A percentile compares a stretch with the other conserved stretches of the same genome.
Conservation (phyloP, 768 basidiomycete genomes). For the Termitomyces sp. region DNA sequence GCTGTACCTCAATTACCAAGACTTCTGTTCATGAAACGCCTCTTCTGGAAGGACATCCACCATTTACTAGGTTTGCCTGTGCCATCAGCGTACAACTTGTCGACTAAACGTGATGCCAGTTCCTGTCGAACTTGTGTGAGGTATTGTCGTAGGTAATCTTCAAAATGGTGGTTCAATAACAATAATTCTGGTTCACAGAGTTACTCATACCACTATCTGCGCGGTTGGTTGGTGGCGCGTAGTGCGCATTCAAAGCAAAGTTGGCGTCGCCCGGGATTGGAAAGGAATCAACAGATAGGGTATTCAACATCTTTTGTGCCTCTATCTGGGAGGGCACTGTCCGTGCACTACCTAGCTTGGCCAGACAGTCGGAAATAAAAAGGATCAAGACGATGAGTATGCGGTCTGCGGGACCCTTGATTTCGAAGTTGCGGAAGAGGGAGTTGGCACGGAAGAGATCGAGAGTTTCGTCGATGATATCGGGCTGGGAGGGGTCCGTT, state of each 20-base stretch:
- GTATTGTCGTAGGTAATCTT: slow-evolving; percentile 89
- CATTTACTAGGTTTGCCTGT: slow-evolving; percentile 96
- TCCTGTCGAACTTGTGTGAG: slow-evolving; percentile 92
- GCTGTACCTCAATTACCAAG: slow-evolving; percentile 50
- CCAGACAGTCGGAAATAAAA: slow-evolving; percentile 95
- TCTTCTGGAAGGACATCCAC: slow-evolving; percentile 99
- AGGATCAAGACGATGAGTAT: slow-evolving; percentile 96
- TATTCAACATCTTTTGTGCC: slow-evolving; percentile 83
- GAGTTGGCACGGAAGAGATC: slow-evolving; percentile 98
- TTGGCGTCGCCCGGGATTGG: slow-evolving; percentile 93
- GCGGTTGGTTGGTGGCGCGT: slow-evolving; percentile 71
- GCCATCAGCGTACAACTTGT: slow-evolving; percentile 88
- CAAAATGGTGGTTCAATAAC: slow-evolving; percentile 7
- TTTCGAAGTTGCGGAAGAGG: slow-evolving; percentile 99
- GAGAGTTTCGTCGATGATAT: slow-evolving; percentile 94
- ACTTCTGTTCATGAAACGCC: slow-evolving; percentile 92
- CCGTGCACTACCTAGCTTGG: slow-evolving; percentile 74
- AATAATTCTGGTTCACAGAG: not conserved
- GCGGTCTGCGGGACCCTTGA: slow-evolving; percentile 95
- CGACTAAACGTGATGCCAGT: slow-evolving; percentile 78
- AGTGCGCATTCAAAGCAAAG: slow-evolving; percentile 90
- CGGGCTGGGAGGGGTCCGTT: slow-evolving; percentile 77
- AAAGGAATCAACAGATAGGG: slow-evolving; percentile 90
- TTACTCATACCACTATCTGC: slow-evolving; percentile 65
- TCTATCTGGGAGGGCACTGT: slow-evolving; percentile 72